These are phyloP conservation scores for Exsudoporus frostii DNA, from an alignment of 768 basidiomycete species.

Conservation along the genomic window DNA sequence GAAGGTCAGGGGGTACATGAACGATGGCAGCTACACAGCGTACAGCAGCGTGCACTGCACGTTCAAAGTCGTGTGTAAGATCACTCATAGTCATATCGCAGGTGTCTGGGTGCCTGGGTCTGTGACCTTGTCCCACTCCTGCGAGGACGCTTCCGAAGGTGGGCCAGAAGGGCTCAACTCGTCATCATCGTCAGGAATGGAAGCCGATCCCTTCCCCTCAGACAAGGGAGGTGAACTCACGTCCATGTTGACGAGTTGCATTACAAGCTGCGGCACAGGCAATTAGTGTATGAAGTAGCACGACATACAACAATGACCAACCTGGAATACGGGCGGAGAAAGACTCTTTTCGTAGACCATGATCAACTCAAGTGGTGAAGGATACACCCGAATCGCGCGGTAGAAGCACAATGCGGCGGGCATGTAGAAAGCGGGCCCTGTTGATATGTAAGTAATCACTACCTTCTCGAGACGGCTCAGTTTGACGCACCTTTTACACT, in stretches of 20 bases:
- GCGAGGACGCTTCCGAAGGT: slow-evolving; percentile 84
- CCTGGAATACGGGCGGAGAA: slow-evolving; percentile 77
- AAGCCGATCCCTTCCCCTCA: slow-evolving; percentile 22
- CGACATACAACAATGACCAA: slow-evolving; percentile 25
- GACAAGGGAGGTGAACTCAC: slow-evolving; percentile 66
- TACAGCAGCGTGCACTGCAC: slow-evolving; percentile 29
- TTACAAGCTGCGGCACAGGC: slow-evolving; percentile 48
- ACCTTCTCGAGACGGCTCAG: background rate
- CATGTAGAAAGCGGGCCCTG: slow-evolving; percentile 77
- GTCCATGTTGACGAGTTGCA: slow-evolving; percentile 85
- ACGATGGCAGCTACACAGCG: slow-evolving; percentile 29
- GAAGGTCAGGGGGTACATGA: slow-evolving; percentile 24
- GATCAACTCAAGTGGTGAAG: slow-evolving; percentile 90
- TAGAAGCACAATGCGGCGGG: slow-evolving; percentile 88
- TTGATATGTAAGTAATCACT: slow-evolving; percentile 1
- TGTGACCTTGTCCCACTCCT: slow-evolving; percentile 88
- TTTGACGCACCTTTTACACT: slow-evolving; percentile 57
- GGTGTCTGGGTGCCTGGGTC: slow-evolving; percentile 63
- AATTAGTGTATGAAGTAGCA: slow-evolving; percentile 4
- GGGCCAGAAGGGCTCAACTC: slow-evolving; percentile 66
- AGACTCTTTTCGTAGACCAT: slow-evolving; percentile 93
- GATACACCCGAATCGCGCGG: slow-evolving; percentile 91
- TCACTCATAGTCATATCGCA: slow-evolving; percentile 36
- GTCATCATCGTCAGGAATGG: slow-evolving; percentile 45
- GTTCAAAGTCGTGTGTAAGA: slow-evolving; percentile 27